A percentile compares a stretch with the other conserved stretches of the same genome.
These are phyloP conservation scores for Parietichytrium sp. DNA, from an alignment of 108 stramenopile genomes.

Conservation along the genomic window DNA sequence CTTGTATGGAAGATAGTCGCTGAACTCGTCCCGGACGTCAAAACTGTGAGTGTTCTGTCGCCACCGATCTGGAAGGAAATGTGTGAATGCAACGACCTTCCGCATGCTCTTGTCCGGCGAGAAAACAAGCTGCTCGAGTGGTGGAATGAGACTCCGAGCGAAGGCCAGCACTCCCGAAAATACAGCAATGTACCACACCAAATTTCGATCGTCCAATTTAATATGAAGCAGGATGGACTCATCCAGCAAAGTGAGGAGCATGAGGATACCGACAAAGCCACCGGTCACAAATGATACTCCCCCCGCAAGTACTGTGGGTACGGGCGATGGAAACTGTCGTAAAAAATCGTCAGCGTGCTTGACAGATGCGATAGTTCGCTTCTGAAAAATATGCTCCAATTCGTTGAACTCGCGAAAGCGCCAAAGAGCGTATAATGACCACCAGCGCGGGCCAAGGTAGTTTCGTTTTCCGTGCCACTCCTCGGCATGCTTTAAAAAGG, in stretches of 20 bases:
- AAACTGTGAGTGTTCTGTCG: not conserved
- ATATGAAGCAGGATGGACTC: conserved; percentile 89
- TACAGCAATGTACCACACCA: conserved; percentile 40
- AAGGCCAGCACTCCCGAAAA: conserved; percentile 9
- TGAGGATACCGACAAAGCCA: conserved; percentile 80
- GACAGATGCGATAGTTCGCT: conserved; percentile 76
- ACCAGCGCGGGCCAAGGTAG: conserved; percentile 87
- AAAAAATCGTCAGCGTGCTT: conserved; percentile 77
- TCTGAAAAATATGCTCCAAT: conserved; percentile 82
- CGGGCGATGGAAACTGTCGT: conserved; percentile 76
- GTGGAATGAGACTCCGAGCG: conserved; percentile 24
- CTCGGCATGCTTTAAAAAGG: conserved; percentile 87
- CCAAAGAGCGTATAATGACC: conserved; percentile 81
- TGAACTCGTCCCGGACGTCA: conserved; percentile 15
- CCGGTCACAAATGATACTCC: conserved; percentile 85
- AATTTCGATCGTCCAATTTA: conserved; percentile 79
- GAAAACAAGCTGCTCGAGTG: conserved; percentile 17
- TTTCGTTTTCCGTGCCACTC: conserved; percentile 79
- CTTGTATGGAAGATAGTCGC: conserved; percentile 10
- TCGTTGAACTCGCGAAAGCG: conserved; percentile 95
- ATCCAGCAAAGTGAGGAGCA: conserved; percentile 80
- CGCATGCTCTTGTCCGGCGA: conserved; percentile 18
- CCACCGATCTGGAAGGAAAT: conserved; percentile 6
- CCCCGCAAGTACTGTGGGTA: conserved; percentile 69
- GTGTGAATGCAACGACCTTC: not conserved